Evolutionary conservation across 805 yeast species (phyloP).

Genomic region (Suhomyces xylopsoci): DNA sequence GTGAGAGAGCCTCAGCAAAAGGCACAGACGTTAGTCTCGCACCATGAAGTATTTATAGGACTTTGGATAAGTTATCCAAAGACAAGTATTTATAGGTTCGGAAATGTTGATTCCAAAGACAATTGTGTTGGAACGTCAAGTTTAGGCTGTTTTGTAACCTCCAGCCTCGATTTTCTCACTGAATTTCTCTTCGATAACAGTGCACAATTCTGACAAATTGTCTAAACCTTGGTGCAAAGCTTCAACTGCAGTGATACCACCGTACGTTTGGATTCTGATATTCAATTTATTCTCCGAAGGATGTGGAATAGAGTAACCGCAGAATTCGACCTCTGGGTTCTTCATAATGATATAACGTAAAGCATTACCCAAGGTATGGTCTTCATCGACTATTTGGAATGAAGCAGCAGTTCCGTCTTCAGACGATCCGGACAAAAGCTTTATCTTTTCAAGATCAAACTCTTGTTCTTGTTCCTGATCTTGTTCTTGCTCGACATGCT

Average conservation of each 20-base stretch:
- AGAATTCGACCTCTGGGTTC: conserved; percentile 96
- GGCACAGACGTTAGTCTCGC: background rate
- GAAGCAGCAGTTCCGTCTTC: conserved; percentile 95
- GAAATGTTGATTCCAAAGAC: background rate
- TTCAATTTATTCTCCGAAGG: conserved; percentile 91
- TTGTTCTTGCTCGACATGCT: conserved; percentile 16
- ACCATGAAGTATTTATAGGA: background rate
- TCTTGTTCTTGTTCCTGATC: conserved; percentile 43
- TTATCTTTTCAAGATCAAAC: conserved; percentile 55
- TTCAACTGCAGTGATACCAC: conserved; percentile 78
- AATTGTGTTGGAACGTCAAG: conserved; percentile 31
- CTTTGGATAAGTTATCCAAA: background rate
- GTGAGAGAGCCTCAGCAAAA: background rate
- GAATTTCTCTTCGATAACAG: conserved; percentile 77
- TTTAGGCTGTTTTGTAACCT: conserved; percentile 38
- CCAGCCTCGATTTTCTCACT: conserved; percentile 63
- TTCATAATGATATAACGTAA: conserved; percentile 93
- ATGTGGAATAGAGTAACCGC: conserved; percentile 98
- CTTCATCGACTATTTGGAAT: conserved; percentile 89
- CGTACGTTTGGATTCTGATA: conserved; percentile 92
- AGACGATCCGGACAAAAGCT: conserved; percentile 77
- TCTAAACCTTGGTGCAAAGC: conserved; percentile 90
- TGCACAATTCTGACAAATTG: conserved; percentile 78
- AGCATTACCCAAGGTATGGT: conserved; percentile 94
- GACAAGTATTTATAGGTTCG: conserved; percentile 14